phyloP scores from a whole-genome alignment of 352 stramenopile species.

The Phytophthora agathidicida region DNA sequence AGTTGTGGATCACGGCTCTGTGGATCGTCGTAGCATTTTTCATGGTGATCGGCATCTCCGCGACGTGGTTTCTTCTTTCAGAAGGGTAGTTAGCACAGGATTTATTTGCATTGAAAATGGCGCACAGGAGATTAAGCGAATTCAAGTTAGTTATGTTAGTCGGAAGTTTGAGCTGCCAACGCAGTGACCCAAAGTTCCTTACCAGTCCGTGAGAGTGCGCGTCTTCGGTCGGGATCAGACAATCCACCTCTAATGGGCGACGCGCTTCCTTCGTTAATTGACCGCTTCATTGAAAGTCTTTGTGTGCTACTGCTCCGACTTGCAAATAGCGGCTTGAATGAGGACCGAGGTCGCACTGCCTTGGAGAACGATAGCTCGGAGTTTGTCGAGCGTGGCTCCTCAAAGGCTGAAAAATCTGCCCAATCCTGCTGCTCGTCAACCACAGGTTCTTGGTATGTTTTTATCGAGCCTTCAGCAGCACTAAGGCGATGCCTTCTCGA shows the following conservation, averaged over 20 bases:
- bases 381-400: slow-evolving; percentile 3
- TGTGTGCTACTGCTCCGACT: slow-evolving; percentile 6
- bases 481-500: slow-evolving; percentile 6
- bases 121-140: slow-evolving; percentile 11
- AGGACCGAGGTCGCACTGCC: slow-evolving; percentile 8
- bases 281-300: slow-evolving; percentile 9
- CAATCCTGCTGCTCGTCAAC: slow-evolving; percentile 24
- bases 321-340: slow-evolving; percentile 5
- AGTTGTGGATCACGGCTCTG: slow-evolving; percentile 42
- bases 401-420: slow-evolving; percentile 38
- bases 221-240: slow-evolving; percentile 14
- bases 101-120: slow-evolving; percentile 9
- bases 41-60: slow-evolving; percentile 38
- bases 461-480: not conserved
- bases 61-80: slow-evolving; percentile 34
- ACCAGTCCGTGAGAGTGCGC: slow-evolving; percentile 28
- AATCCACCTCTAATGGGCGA: not conserved
- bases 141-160: slow-evolving; percentile 12
- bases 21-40: slow-evolving; percentile 47
- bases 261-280: not conserved
- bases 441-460: not conserved
- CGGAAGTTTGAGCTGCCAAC: slow-evolving; percentile 17
- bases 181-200: slow-evolving; percentile 31
- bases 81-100: slow-evolving; percentile 19
- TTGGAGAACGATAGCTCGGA: slow-evolving; percentile 12